Conservation (phyloP, 768 basidiomycete species). For the Chalciporus chontae region DNA sequence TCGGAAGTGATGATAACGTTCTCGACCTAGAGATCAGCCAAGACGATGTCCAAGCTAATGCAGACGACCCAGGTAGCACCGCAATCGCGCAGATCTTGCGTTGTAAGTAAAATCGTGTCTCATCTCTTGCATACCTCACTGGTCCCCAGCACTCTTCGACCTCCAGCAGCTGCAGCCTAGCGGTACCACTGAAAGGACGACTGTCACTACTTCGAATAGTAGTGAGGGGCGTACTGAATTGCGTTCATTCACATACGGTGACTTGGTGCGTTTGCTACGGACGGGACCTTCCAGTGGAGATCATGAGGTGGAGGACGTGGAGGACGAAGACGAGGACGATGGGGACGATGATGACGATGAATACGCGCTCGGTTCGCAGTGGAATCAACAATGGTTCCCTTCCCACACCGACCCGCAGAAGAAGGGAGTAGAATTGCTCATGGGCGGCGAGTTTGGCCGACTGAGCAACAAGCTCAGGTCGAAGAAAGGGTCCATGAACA, state of each 20-base stretch:
- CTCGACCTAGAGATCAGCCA: constrained; percentile 33
- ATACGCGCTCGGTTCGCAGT: constrained; percentile 20
- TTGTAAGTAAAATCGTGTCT: constrained; percentile 20
- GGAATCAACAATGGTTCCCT: constrained; percentile 33
- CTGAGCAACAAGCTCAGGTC: constrained; percentile 48
- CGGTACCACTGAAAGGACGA: constrained; percentile 9
- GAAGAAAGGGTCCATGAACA: constrained; percentile 40
- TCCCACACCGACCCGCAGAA: constrained; percentile 55
- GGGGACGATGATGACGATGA: constrained; percentile 35
- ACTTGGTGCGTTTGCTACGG: constrained; percentile 23
- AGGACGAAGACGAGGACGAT: constrained; percentile 42
- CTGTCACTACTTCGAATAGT: not conserved
- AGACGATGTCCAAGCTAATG: constrained; percentile 12
- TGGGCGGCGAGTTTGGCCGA: constrained; percentile 78
- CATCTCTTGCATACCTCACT: not conserved
- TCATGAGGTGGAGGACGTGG: constrained; percentile 40
- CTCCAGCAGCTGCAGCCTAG: constrained; percentile 22
- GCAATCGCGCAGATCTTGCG: constrained; percentile 28
- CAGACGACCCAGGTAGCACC: constrained; percentile 1
- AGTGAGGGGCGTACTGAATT: not conserved
- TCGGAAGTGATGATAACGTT: constrained; percentile 33
- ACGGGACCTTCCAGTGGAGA: constrained; percentile 15
- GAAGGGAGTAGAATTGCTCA: constrained; percentile 61
- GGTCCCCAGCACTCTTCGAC: constrained; percentile 25
- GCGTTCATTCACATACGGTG: constrained; percentile 20